These are phyloP conservation scores for Fusarium devonianum DNA, from an alignment of 2,329 filamentous ascomycete genomes.

Conservation along the genomic window DNA sequence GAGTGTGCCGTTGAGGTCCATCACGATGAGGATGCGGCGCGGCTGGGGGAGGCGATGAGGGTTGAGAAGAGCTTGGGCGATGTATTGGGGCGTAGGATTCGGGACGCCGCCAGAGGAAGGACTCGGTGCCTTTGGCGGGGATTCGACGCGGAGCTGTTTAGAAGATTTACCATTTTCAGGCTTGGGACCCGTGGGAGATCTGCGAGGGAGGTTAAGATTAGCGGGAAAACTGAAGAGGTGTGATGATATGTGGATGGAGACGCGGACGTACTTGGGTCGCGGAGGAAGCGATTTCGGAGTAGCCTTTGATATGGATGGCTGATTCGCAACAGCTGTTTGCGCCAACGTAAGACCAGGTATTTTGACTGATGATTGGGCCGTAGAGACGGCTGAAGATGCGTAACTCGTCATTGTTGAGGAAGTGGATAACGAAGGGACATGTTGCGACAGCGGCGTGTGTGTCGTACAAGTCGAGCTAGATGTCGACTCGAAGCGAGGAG, in stretches of 20 bases:
- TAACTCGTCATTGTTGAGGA: conserved; percentile 24
- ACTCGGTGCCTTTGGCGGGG: conserved; percentile 41
- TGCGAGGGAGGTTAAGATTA: no score
- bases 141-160: conserved; percentile 8
- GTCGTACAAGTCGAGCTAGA: neutral
- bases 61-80: conserved; percentile 58
- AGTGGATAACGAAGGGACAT: conserved; percentile 16
- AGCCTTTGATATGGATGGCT: neutral
- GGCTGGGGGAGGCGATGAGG: conserved; percentile 54
- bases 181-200: conserved; percentile 14
- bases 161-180: neutral
- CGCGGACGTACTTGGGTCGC: conserved; percentile 4
- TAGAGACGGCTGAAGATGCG: neutral
- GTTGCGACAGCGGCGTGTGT: neutral
- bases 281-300: neutral
- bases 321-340: neutral
- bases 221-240: no score
- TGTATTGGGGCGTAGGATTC: conserved; percentile 65
- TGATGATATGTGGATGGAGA: neutral
- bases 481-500: neutral
- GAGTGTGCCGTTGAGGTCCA: conserved; percentile 94
- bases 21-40: conserved; percentile 77
- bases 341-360: conserved; percentile 33
- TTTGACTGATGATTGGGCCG: neutral
- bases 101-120: conserved; percentile 65